A percentile compares a stretch with the other conserved stretches of the same genome.
Conservation (phyloP, 768 basidiomycete species). For the Xerocomellus intermedius region DNA sequence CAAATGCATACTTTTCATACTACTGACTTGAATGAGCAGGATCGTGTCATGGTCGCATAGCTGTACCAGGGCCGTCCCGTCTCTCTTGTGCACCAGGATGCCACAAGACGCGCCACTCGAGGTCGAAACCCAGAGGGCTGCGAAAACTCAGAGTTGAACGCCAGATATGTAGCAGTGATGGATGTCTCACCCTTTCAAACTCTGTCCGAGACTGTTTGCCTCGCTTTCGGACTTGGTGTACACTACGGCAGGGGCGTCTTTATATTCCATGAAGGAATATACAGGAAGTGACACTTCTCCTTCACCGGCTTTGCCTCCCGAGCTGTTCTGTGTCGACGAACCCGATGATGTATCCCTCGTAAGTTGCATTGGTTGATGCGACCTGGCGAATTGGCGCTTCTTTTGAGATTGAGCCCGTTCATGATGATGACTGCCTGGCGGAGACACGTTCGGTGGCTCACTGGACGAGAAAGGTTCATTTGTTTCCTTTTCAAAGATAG, state of each 20-base stretch:
- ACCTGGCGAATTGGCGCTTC: not conserved
- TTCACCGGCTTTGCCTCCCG: not conserved
- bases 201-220: constrained; percentile 39
- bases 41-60: constrained; percentile 43
- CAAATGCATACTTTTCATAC: constrained; percentile 42
- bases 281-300: constrained; percentile 22
- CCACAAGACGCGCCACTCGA: constrained; percentile 46
- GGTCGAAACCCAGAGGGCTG: constrained; percentile 51
- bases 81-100: constrained; percentile 32
- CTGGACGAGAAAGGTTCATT: constrained; percentile 1
- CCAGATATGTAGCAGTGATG: not conserved
- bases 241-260: constrained; percentile 30
- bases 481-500: not conserved
- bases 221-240: constrained; percentile 42
- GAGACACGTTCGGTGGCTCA: not conserved
- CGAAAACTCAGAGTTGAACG: not conserved
- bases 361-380: not conserved
- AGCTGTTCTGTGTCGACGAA: constrained; percentile 4
- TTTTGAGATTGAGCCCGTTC: not conserved
- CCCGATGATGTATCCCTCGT: not conserved
- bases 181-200: constrained; percentile 35
- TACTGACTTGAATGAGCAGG: constrained; percentile 47
- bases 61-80: constrained; percentile 46
- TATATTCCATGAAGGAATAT: constrained; percentile 41
- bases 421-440: not conserved